Evolutionary conservation across 2,329 filamentous ascomycete genomes (phyloP), one percentile per base, ranked within the genome.

Genomic region (Ambrosiella cleistominuta): DNA sequence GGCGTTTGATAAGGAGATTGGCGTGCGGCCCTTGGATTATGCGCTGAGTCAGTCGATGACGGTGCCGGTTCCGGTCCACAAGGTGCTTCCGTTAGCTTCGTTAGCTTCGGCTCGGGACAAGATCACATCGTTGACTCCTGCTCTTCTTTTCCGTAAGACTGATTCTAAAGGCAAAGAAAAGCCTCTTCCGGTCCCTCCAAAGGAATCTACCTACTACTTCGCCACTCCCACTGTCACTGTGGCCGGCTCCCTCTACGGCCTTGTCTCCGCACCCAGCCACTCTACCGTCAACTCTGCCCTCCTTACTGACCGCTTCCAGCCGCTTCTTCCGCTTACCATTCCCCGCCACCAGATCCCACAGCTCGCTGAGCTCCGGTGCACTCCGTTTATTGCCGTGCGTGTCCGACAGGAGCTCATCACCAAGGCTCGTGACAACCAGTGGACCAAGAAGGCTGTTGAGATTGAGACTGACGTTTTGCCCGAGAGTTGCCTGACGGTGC

Each of bases 391-490:
- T 39, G 68, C 65, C 1, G 38, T 72, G 11, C 67, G 66, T 13
- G 64, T 73, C 42, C 70, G 68, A 2, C 73, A 75, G 61, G 70
- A 72, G 60, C 62, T 75, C 15, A 64, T 65, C 50, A 61, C 56
- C 42, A 58, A 59, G 19, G 54, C 56, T 12, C 47, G 49, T 11
- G 54, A 53, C 12, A 54, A 60, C 8, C 56, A 52, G 8, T 66
- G 59, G 59, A 60, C 56, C 9, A 60, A 44, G 64, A 68, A 44
- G 51, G 66, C 36, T 7, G 54, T 70, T 7, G 70, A 72, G 42
- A 54, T 70, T 11, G 70, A 72, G 56, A 58, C 68, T 5, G 70
- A 72, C 36, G 55, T 72, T 6, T 66, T 75, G 44, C 72, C 72
- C 2, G 66, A 68, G 13, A 63, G 68, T 1, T 67, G 68, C 0